Evolutionary conservation across 768 basidiomycete genomes (phyloP).

Genomic region (Agaricus blazei): DNA sequence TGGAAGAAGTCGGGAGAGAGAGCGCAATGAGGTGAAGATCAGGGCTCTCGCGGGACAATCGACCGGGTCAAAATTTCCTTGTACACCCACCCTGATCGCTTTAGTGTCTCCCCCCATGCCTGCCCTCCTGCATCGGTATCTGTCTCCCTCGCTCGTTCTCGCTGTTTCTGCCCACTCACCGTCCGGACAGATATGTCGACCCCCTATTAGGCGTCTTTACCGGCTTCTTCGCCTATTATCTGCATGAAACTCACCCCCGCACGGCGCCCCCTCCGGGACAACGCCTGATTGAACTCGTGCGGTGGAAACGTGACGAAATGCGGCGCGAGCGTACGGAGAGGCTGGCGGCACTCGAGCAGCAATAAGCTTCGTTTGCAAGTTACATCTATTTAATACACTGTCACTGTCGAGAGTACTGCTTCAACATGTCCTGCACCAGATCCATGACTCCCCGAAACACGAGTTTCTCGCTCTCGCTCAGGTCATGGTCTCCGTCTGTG

Average conservation of each 20-base stretch:
- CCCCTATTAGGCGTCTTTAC: slow-evolving; percentile 74
- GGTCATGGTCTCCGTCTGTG: slow-evolving; percentile 20
- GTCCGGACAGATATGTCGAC: slow-evolving; percentile 51
- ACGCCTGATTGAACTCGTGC: slow-evolving; percentile 46
- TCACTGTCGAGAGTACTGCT: slow-evolving; percentile 1
- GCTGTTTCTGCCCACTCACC: background rate
- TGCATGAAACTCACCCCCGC: slow-evolving; percentile 77
- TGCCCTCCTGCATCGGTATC: slow-evolving; percentile 21
- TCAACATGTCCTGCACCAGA: slow-evolving; percentile 34
- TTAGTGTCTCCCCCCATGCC: slow-evolving; percentile 6
- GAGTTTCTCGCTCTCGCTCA: slow-evolving; percentile 35
- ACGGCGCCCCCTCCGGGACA: slow-evolving; percentile 55
- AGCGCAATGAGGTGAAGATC: background rate
- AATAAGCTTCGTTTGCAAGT: background rate
- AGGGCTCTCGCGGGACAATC: slow-evolving; percentile 3
- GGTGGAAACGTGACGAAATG: slow-evolving; percentile 63
- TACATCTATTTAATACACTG: too few relatives aligned
- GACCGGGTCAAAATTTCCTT: slow-evolving; percentile 8
- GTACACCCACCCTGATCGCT: slow-evolving; percentile 1
- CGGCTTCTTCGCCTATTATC: slow-evolving; percentile 71
- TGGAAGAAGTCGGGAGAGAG: slow-evolving; percentile 3
- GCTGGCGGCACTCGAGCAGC: slow-evolving; percentile 38
- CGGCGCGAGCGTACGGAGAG: slow-evolving; percentile 23
- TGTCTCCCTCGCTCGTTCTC: slow-evolving; percentile 31
- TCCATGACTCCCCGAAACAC: slow-evolving; percentile 48